Base-by-base conservation (phyloP, 2,329 filamentous ascomycete species). In the Fusarium fujikuroi region DNA sequence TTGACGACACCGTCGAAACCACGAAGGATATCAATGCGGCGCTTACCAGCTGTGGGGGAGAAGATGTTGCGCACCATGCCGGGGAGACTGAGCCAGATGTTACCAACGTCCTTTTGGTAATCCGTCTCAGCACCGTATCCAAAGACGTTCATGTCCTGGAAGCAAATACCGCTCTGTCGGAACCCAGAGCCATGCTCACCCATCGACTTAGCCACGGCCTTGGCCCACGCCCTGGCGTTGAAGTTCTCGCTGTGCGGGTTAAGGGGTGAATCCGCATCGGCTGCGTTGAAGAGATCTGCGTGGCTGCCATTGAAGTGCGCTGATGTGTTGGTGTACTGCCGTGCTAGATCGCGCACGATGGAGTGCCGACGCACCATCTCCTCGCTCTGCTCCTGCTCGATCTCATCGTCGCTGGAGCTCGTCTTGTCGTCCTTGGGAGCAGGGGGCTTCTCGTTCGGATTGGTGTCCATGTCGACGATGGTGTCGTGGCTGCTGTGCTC, bases 1-100 rank as follows among this genome's bases (percentile, higher is more conserved):
- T 88, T 85, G 14, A 93, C 87, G 0, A 92, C 76, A 19, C 91
- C 91, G 71, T 92, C 90, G 58, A 92, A 89, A 72, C 87, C 83
- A 61, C 85, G 87, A 44, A 93, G 82, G 73, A 93, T 93, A 7
- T 77, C 73, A 28, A 77, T 77, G 8, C 75, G 67, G 4, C 74
- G 74, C 46, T 75, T 70, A 12, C 65, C 69, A 2, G 49, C 37
- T 16, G 64, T 70, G 0, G 60, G 50, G 5, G 59, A 32, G 19
- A 68, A 1, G 3, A 74, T 4, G 10, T 63, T 57, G 7, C 49
- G 56, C 0, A 46, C 46, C 30, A 78, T 40, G 15, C 56, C 61
- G 12, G 79, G 72, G 1, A 79, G 16, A 15, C 76, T 74, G 14
- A 80, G 72, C 77, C 80, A 80, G 15, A 82, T 60, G 36, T 83